These are phyloP conservation scores for Teratosphaeria gauchensis DNA, from an alignment of 2,329 filamentous ascomycete species.

Conservation along the genomic window DNA sequence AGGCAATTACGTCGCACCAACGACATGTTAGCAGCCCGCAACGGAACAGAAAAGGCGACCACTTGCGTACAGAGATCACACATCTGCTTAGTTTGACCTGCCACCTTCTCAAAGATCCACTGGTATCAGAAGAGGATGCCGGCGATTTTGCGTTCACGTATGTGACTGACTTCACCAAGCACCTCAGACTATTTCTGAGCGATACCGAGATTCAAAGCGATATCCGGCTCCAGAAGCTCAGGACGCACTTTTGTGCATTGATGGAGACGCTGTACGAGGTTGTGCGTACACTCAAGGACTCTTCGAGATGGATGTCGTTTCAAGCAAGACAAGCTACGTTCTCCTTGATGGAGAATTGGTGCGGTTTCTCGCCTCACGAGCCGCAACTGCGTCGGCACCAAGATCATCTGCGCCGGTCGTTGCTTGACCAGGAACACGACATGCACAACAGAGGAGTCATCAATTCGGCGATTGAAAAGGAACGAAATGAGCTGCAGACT, in stretches of 20 bases:
- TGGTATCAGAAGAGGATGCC: constrained; percentile 64
- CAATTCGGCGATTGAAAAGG: constrained; percentile 89
- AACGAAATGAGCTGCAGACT: constrained; percentile 83
- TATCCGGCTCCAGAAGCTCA: constrained; percentile 83
- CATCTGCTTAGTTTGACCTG: constrained; percentile 93
- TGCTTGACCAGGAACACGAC: constrained; percentile 67
- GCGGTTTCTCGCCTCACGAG: constrained; percentile 89
- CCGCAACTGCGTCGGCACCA: constrained; percentile 70
- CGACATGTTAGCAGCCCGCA: constrained; percentile 67
- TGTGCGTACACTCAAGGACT: constrained; percentile 74
- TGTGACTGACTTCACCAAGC: constrained; percentile 79
- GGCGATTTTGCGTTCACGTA: constrained; percentile 80
- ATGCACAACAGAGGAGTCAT: constrained; percentile 65
- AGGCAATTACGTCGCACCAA: constrained; percentile 65
- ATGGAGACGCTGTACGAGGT: constrained; percentile 90
- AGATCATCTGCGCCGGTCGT: constrained; percentile 75
- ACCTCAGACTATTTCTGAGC: constrained; percentile 87
- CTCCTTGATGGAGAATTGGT: constrained; percentile 98
- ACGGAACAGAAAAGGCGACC: constrained; percentile 73
- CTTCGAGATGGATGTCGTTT: constrained; percentile 92
- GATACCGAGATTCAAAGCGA: constrained; percentile 91
- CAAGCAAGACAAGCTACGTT: constrained; percentile 93
- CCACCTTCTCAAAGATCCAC: constrained; percentile 69
- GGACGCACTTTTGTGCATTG: constrained; percentile 87
- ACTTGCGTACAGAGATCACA: constrained; percentile 85